Conservation (phyloP, 2,329 filamentous ascomycete genomes). For the Cladorrhinum sp. region DNA sequence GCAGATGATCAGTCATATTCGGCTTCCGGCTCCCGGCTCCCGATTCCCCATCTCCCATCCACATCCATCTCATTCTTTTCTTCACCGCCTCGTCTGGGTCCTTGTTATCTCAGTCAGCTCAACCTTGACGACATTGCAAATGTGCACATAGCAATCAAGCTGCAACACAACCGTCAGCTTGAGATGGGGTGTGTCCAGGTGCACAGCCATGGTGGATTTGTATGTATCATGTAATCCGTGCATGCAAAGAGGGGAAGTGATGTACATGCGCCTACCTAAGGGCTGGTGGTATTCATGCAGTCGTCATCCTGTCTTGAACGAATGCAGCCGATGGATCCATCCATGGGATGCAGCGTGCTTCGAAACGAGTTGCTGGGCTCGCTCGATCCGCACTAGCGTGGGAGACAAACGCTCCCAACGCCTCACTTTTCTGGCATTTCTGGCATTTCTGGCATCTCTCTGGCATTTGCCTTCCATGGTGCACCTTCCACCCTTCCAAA, state of each 20-base stretch:
- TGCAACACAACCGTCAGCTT: not conserved
- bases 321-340: too few species aligned
- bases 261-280: not conserved
- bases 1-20: not conserved
- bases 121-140: not conserved
- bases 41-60: not conserved
- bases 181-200: not conserved
- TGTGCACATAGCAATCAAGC: not conserved
- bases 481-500: too few species aligned
- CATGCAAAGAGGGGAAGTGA: not conserved
- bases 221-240: not conserved
- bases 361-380: constrained; percentile 1
- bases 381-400: constrained; percentile 9
- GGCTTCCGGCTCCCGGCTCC: not conserved
- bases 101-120: not conserved
- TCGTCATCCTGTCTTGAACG: not conserved
- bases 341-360: constrained; percentile 7
- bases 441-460: too few species aligned
- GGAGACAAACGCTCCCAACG: constrained; percentile 2
- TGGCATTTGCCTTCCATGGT: too few species aligned
- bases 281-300: constrained; percentile 1
- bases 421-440: too few species aligned
- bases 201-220: not conserved
- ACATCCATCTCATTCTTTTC: not conserved
- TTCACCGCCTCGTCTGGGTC: not conserved